Evolutionary conservation across 345 rosid species (phyloP).

Genomic region (Rhodamnia rubescens): DNA sequence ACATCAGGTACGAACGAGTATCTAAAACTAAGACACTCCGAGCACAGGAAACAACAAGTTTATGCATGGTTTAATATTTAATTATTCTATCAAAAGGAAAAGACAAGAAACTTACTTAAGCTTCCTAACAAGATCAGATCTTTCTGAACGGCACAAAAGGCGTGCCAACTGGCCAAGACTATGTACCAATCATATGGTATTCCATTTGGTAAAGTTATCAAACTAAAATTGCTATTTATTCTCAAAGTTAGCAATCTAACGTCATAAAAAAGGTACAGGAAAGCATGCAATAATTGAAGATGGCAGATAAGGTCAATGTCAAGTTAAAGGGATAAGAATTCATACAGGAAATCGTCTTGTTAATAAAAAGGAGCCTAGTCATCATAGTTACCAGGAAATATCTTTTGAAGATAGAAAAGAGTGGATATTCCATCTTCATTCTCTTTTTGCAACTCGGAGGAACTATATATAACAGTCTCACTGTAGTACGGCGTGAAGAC

Average conservation of each 20-base stretch:
- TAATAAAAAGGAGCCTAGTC: background rate
- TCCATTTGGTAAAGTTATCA: too few species aligned
- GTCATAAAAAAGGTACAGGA: background rate
- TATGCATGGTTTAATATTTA: background rate
- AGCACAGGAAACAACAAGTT: background rate
- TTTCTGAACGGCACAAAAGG: background rate
- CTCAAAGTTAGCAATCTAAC: background rate
- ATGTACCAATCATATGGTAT: background rate
- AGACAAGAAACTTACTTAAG: background rate
- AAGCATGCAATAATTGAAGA: background rate
- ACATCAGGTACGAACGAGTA: background rate
- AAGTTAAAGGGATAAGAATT: background rate
- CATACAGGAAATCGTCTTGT: background rate
- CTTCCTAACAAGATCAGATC: background rate
- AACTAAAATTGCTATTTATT: background rate
- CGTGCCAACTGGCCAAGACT: background rate
- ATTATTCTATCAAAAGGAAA: background rate
- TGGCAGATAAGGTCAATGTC: background rate
- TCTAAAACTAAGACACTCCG: background rate
- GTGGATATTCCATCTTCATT: constrained; percentile 98
- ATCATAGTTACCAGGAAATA: constrained; percentile 66
- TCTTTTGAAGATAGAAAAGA: constrained; percentile 98
- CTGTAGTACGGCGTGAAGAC: constrained; percentile 99
- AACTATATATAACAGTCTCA: constrained; percentile 94
- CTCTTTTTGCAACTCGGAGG: constrained; percentile 76